Evolutionary conservation across 768 basidiomycete genomes (phyloP).

Genomic region (Boletellus ananas): DNA sequence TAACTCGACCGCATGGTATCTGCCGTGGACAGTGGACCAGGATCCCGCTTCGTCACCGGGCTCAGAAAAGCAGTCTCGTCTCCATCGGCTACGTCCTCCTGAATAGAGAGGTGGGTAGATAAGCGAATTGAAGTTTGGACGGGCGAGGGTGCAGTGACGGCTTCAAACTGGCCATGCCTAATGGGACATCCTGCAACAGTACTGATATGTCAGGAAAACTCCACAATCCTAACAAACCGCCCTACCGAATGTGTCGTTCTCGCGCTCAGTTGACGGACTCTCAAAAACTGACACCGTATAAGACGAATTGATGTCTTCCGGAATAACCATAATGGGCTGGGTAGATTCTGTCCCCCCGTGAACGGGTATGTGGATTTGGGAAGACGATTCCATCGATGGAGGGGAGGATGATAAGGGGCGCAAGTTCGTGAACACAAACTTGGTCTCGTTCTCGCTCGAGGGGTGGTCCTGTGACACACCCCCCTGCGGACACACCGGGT

Average conservation of each 20-base stretch:
- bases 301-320: conserved; percentile 27
- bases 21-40: conserved; percentile 27
- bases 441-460: conserved; percentile 12
- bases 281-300: conserved; percentile 21
- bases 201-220: not conserved
- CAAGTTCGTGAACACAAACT: conserved; percentile 18
- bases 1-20: conserved; percentile 49
- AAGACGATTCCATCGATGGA: conserved; percentile 5
- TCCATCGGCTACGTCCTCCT: conserved; percentile 1
- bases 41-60: conserved; percentile 9
- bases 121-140: conserved; percentile 9
- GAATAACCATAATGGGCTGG: conserved; percentile 6
- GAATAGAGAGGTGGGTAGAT: conserved; percentile 24
- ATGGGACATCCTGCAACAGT: conserved; percentile 21
- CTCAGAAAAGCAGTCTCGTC: not conserved
- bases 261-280: conserved; percentile 6
- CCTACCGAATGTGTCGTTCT: conserved; percentile 33
- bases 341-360: conserved; percentile 5
- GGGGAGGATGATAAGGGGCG: conserved; percentile 14
- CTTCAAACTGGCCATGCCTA: conserved; percentile 18
- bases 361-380: conserved; percentile 6
- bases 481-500: conserved; percentile 6
- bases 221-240: not conserved
- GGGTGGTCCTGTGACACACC: conserved; percentile 5
- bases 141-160: conserved; percentile 8